phyloP scores from a whole-genome alignment of 805 yeast species.

The Metschnikowia peoriensis region DNA sequence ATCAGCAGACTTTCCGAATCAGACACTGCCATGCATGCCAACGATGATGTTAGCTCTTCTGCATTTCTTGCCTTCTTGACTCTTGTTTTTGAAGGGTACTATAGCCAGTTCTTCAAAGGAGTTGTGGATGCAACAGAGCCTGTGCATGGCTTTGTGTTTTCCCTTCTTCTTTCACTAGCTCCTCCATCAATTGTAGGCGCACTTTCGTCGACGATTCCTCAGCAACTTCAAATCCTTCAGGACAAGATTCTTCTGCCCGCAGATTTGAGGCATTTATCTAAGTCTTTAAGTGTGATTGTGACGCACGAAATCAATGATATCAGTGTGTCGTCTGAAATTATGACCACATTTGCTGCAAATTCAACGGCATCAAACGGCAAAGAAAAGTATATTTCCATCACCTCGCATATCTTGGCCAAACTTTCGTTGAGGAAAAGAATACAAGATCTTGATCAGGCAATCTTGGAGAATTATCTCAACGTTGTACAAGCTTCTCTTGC shows the following conservation, averaged over 20 bases:
- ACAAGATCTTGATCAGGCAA: slow-evolving; percentile 12
- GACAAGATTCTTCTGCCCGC: slow-evolving; percentile 22
- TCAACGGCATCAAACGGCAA: slow-evolving; percentile 14
- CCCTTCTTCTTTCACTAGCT: slow-evolving; percentile 32
- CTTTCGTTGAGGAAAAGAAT: slow-evolving; percentile 30
- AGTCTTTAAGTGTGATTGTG: slow-evolving; percentile 47
- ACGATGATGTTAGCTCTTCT: slow-evolving; percentile 11
- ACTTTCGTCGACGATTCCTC: slow-evolving; percentile 18
- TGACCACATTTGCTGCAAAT: slow-evolving; percentile 1
- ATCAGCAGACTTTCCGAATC: slow-evolving; percentile 16
- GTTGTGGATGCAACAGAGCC: slow-evolving; percentile 20
- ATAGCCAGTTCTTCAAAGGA: slow-evolving; percentile 21
- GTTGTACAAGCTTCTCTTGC: slow-evolving; percentile 16
- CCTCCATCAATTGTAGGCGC: slow-evolving; percentile 25
- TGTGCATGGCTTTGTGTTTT: slow-evolving; percentile 36
- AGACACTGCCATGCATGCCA: slow-evolving; percentile 19
- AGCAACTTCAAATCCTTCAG: slow-evolving; percentile 26
- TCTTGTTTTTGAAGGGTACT: slow-evolving; percentile 37
- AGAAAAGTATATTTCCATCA: slow-evolving; percentile 27
- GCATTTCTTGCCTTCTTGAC: slow-evolving; percentile 22
- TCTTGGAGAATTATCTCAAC: slow-evolving; percentile 13
- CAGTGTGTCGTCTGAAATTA: slow-evolving; percentile 2
- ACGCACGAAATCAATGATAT: slow-evolving; percentile 35
- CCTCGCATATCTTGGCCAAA: slow-evolving; percentile 49
- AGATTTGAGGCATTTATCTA: slow-evolving; percentile 36